A percentile compares a stretch with the other conserved stretches of the same genome.
These are phyloP conservation scores for Medicago ruthenica DNA, from an alignment of 306 rosid species.

Conservation along the genomic window DNA sequence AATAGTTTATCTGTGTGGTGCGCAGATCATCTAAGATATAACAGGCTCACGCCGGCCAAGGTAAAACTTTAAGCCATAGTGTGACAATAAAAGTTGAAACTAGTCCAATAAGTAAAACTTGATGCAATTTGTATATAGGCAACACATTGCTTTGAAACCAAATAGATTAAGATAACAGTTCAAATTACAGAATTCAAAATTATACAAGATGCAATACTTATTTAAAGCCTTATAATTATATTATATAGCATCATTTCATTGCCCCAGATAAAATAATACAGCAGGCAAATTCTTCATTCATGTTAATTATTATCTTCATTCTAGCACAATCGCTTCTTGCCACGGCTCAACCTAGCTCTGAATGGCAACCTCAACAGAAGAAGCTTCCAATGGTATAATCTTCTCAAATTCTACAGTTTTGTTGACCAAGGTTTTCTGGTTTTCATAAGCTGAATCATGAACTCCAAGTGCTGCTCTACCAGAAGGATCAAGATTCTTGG, in stretches of 20 bases:
- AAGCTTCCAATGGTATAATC: slow-evolving; percentile 61
- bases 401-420: slow-evolving; percentile 52
- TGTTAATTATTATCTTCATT: slow-evolving; percentile 40
- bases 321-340: slow-evolving; percentile 30
- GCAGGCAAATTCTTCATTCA: slow-evolving; percentile 26
- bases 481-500: slow-evolving; percentile 86
- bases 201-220: slow-evolving; percentile 34
- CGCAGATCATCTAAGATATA: neutral
- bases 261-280: slow-evolving; percentile 40
- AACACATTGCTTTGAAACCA: slow-evolving; percentile 14
- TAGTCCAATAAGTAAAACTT: neutral
- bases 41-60: neutral
- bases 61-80: neutral
- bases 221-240: slow-evolving; percentile 35
- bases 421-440: slow-evolving; percentile 36
- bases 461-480: slow-evolving; percentile 96
- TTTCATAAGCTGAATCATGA: slow-evolving; percentile 73
- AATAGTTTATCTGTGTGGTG: neutral
- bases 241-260: slow-evolving; percentile 15
- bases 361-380: slow-evolving; percentile 63
- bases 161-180: slow-evolving; percentile 33
- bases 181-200: slow-evolving; percentile 25
- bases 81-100: neutral
- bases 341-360: slow-evolving; percentile 48
- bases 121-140: neutral